Evolutionary conservation across 495 filamentous ascomycete species (phyloP), one percentile per base, ranked within the genome.

Genomic region (Pyronema domesticum): DNA sequence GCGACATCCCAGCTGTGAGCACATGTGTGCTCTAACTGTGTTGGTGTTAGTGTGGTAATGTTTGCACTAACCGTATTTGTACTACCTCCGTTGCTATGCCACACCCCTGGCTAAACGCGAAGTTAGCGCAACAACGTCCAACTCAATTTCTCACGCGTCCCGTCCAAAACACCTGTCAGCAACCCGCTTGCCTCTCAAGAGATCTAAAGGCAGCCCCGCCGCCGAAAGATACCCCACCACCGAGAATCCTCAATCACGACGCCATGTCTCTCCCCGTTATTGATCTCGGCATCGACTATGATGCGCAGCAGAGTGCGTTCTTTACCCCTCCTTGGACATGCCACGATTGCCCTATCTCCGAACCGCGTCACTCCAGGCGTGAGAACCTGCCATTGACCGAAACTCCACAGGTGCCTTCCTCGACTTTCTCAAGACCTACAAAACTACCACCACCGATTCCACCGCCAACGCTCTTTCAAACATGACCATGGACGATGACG

Each of bases 401-500:
- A 13, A 4, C 19, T 10, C 30, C 33, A 40, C 64, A 85, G 85
- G 72, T 51, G 86, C 80, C 34, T 94, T 98, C 72, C 80, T 88
- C 68, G 80, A 83, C 61, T 98, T 98, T 67, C 74, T 98, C 56
- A 71, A 76, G 58, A 76, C 77, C 45, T 98, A 93, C 77, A 96
- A 98, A 71, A 83, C 81, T 10, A 76, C 79, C 13, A 71, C 80
- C 49, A 82, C 88, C 62, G 76, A 77, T 3, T 74, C 85, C 55
- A 79, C 81, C 51, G 74, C 76, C 48, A 76, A 83, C 63, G 87
- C 86, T 14, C 70, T 98, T 35, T 78, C 85, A 56, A 81, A 84
- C 50, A 75, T 98, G 63, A 81, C 85, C 66, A 82, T 98, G 58
- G 82, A 89, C 68, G 88, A 94, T 62, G 83, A 95, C 68, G 79